Base-by-base conservation (phyloP, 371 early-diverging fungal species). In the Zancudomyces culisetae region DNA sequence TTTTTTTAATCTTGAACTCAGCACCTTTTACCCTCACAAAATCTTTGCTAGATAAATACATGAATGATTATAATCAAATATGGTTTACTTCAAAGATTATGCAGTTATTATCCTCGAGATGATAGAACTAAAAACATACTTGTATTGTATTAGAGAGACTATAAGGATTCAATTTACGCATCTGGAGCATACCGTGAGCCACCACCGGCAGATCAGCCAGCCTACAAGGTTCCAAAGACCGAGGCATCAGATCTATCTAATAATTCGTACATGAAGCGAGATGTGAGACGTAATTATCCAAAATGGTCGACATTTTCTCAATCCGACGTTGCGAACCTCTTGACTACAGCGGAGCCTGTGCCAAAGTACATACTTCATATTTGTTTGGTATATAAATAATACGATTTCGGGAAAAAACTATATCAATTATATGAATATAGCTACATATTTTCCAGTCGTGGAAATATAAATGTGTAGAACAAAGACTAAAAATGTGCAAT, bases 231-330 rank as follows among this genome's bases (percentile, higher is more conserved):
- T 40, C 67, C 67, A 13, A 43, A 52, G 18, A 58, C 63, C 0
- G 56, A 62, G 0, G 77, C 77, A 39, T 78, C 77, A 55, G 77
- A 75, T 53, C 61, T 90, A 22, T 73, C 75, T 55, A 72, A 80
- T 66, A 90, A 90, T 77, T 77, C 79, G 56, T 94, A 94, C 74
- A 90, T 71, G 71, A 78, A 79, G 57, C 82, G 91, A 54, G 95
- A 94, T 63, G 72, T 75, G 54, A 78, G 95, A 55, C 79, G 93
- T 63, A 80, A 82, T 69, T 92, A 83, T 64, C 95, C 95, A 53
- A 80, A 83, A 53, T 69, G 83, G n/a, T 81, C 82, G 35, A 76
- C 83, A 13, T 89, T 83, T 58, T 80, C 80, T 19, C 85, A 87
- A 70, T 59, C 74, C 42, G 79, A 83, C 57, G 76, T 86, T 46